Conservation (phyloP, 2,329 filamentous ascomycete species). For the Epichloe glyceriae region DNA sequence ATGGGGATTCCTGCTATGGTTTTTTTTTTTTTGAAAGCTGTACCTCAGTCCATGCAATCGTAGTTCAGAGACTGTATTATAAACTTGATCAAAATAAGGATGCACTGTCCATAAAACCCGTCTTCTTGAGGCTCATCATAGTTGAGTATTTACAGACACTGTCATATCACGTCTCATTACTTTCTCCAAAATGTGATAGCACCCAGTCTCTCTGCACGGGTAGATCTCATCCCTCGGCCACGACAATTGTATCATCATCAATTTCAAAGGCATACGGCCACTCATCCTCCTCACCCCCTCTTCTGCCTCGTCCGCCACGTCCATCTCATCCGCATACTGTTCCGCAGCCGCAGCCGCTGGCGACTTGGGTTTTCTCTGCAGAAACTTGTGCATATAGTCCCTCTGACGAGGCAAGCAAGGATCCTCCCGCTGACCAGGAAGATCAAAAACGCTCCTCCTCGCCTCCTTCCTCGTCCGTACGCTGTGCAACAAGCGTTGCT, state of each 20-base stretch:
- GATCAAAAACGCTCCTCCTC: conserved; percentile 39
- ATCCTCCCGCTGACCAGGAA: conserved; percentile 22
- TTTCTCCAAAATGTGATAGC: background rate
- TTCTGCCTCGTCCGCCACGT: background rate
- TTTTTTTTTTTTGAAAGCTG: background rate
- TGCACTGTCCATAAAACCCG: background rate
- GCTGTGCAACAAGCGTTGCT: conserved; percentile 56
- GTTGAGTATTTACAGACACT: conserved; percentile 1
- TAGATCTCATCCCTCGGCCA: conserved; percentile 9
- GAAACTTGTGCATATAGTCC: conserved; percentile 36
- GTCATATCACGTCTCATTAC: background rate
- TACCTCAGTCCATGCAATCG: conserved; percentile 11
- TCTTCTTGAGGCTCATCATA: background rate
- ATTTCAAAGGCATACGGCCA: background rate
- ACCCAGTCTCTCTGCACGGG: background rate
- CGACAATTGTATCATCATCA: conserved; percentile 9
- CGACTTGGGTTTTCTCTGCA: conserved; percentile 17
- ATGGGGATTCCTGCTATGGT: conserved; percentile 2
- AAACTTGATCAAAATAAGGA: background rate
- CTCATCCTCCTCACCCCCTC: background rate
- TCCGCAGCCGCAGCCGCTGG: background rate
- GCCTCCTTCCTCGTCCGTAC: conserved; percentile 51
- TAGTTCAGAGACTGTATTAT: conserved; percentile 22
- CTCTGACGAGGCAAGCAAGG: conserved; percentile 29
- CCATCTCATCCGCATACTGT: too few species aligned